Base-by-base conservation (phyloP, 2,329 filamentous ascomycete species). In the Monosporascus sp. region DNA sequence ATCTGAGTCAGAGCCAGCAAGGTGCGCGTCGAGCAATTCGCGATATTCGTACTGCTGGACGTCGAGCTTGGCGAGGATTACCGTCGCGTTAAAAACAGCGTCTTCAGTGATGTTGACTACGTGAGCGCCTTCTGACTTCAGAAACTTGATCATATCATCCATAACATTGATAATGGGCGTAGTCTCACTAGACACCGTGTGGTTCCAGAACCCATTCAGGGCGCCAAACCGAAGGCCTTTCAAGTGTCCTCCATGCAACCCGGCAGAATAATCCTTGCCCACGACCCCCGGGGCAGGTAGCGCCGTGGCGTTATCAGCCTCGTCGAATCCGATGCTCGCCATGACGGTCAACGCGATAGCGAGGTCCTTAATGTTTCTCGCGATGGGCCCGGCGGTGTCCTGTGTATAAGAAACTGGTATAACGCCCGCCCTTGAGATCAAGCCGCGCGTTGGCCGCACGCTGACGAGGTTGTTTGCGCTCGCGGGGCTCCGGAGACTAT, bases 1-100 rank as follows among this genome's bases (percentile, higher is more conserved):
- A 3, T 55, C 58, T 1, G 79, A 69, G 22, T 67, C 68, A 1
- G 73, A 59, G 2, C 71, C 70, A 27, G 74, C 69, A 0, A 88
- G 75, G 61, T 88, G 87, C 1, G 64, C 55, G 54, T 85, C 73
- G 58, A 87, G 73, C 22, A 69, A 63, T 61, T 84, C 73, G 17
- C 78, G 75, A 63, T 80, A 85, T 61, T 88, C 85, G 62, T 74
- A 84, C 9, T 73, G 74, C 60, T 88, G 85, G 1, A 83, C 81
- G 59, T 87, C 85, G 17, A 81, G 71, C 0, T 66, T 66, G 3
- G 70, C 63, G 44, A 87, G 76, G 5, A 46, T 46, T 24, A 70
- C 65, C 1, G 75, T 75, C 1, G 79, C 71, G 59, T 86, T 79
- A 63, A 83, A 85, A 17, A 76, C 56, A 1, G 71, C 43, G 5